These are phyloP conservation scores for Micractinium conductrix DNA, from an alignment of 139 green algal species.

Conservation along the genomic window DNA sequence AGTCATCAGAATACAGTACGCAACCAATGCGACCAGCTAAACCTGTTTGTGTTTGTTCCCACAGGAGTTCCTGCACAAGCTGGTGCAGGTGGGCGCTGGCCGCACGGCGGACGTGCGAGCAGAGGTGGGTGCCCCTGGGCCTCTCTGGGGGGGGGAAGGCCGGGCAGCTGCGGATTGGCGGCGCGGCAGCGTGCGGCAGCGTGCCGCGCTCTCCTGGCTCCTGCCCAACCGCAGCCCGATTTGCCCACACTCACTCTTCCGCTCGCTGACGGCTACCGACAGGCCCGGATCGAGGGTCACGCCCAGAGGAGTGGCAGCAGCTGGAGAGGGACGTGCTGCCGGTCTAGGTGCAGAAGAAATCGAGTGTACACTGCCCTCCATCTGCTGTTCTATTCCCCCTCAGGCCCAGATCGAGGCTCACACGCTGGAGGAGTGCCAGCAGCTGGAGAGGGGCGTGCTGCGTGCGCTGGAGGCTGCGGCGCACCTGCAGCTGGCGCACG, in stretches of 20 bases:
- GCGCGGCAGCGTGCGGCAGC: neutral
- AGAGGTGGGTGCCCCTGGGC: neutral
- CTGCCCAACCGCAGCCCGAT: neutral
- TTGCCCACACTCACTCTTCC: neutral
- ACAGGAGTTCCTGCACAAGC: constrained; percentile 56
- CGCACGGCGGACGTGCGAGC: constrained; percentile 37
- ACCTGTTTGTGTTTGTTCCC: too few relatives aligned
- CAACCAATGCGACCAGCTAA: too few relatives aligned
- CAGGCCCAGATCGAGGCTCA: constrained; percentile 18
- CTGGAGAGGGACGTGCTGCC: neutral
- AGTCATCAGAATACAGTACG: too few relatives aligned
- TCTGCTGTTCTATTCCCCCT: neutral
- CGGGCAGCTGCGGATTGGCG: neutral
- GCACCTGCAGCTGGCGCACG: neutral
- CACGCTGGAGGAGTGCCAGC: constrained; percentile 38
- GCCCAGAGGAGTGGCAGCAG: too few relatives aligned
- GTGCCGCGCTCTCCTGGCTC: too few relatives aligned
- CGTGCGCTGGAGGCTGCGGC: neutral
- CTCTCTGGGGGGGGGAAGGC: neutral
- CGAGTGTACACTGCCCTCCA: neutral
- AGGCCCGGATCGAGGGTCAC: too few relatives aligned
- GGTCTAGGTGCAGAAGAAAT: neutral
- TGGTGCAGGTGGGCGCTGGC: constrained; percentile 57
- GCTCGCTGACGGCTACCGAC: too few relatives aligned
- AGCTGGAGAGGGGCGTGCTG: constrained; percentile 31